Evolutionary conservation across 768 basidiomycete genomes (phyloP), one percentile per base, ranked within the genome.

Genomic region (Hypsizygus marmoreus): DNA sequence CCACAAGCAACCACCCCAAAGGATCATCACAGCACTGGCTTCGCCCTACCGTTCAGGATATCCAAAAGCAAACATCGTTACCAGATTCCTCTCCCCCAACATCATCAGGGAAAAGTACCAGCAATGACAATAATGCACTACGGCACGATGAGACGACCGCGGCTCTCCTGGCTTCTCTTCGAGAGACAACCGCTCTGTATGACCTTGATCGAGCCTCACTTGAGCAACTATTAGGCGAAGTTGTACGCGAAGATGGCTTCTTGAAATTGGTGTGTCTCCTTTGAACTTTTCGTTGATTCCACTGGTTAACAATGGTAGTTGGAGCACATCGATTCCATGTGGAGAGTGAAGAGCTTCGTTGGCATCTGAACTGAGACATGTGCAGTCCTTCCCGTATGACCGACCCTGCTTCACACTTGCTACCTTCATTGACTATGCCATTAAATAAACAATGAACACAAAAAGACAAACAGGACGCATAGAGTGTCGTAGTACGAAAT

Each of bases 241-340:
- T 88, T 17, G 72, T 89, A 13, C 76, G 80, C 42, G 87, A 90
- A 61, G 82, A 93, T 41, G 82, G 91, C 6, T 92, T 97, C 58
- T 65, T 75, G 10, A 75, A 79, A 52, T 73, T 97, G 79, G 91
- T 89, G 55, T 50, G 79, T 50, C 7, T 63, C 13, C 23, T 38
- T 35, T 25, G 14, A 4, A 11, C 19, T 31, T 25, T 43, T 25
- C 22, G 25, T 40, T 16, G 13, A 22, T 9, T 16, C 17, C 10
- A 14, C 49, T 10, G 29, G 25, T 33, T 45, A 22, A 9, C 43
- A 23, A 37, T 19, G 14, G 20, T 23, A 84, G 84, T 72, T 86
- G 29, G 74, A 78, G 47, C 68, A 64, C 8, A 57, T 86, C 26
- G 72, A 78, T 29, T 69, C 73, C 13, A 72, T 86, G 71, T 80